Evolutionary conservation across 2,329 filamentous ascomycete genomes (phyloP).

Genomic region (Raffaelea albimanens): DNA sequence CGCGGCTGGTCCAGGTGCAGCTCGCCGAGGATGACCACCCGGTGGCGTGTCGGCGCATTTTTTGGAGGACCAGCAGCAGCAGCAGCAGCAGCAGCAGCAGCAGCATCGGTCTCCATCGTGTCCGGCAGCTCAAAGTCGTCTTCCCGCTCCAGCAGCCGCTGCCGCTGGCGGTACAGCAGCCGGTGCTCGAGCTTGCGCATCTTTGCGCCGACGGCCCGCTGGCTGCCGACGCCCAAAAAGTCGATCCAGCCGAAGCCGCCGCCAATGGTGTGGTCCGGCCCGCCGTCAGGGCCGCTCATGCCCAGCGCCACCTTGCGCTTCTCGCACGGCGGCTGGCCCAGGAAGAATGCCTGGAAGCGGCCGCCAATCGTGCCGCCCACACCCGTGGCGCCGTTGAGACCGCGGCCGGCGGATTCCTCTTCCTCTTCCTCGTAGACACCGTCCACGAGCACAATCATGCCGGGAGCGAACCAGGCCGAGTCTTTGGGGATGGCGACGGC

Average conservation of each 20-base stretch:
- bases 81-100: too few relatives aligned
- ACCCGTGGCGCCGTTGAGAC: conserved; percentile 66
- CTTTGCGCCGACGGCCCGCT: conserved; percentile 68
- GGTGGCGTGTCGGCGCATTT: conserved; percentile 33
- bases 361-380: conserved; percentile 89
- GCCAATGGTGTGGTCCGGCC: conserved; percentile 52
- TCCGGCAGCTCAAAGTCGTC: conserved; percentile 15
- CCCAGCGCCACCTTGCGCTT: conserved; percentile 72
- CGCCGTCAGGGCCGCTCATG: conserved; percentile 49
- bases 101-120: background rate
- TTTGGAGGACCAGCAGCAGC: too few relatives aligned
- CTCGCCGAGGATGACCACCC: conserved; percentile 72
- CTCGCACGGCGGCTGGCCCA: conserved; percentile 88
- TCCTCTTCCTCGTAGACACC: conserved; percentile 89
- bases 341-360: conserved; percentile 79
- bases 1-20: conserved; percentile 76
- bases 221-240: conserved; percentile 84
- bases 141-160: conserved; percentile 19
- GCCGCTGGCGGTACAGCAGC: conserved; percentile 38
- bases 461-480: conserved; percentile 85
- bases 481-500: conserved; percentile 75
- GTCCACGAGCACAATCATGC: conserved; percentile 92
- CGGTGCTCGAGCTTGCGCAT: conserved; percentile 75
- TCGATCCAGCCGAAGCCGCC: conserved; percentile 96
- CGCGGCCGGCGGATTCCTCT: conserved; percentile 58